Conservation (phyloP, 116 monocot species). For the Zostera marina region DNA sequence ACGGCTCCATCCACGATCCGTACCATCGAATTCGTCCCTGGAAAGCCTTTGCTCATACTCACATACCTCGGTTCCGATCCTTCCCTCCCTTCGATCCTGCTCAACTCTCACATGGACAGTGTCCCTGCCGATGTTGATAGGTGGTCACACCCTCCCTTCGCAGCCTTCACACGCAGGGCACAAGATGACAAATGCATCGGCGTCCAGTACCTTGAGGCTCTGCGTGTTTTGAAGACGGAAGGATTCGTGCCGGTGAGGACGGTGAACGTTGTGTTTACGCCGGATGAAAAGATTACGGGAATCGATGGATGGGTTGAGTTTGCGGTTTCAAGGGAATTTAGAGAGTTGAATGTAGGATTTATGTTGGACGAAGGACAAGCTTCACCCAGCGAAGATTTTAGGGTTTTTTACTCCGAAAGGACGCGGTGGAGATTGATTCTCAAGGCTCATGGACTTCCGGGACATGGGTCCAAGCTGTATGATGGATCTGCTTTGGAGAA, state of each 20-base stretch:
- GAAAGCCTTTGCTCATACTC: constrained; percentile 71
- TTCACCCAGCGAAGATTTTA: constrained; percentile 54
- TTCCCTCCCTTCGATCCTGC: constrained; percentile 72
- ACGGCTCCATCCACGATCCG: constrained; percentile 22
- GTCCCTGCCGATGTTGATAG: constrained; percentile 59
- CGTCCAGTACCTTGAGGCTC: constrained; percentile 73
- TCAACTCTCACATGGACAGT: constrained; percentile 88
- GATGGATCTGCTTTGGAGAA: constrained; percentile 64
- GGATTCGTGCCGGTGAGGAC: constrained; percentile 48
- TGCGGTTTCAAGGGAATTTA: constrained; percentile 45
- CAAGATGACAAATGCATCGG: constrained; percentile 94
- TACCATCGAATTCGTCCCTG: constrained; percentile 46
- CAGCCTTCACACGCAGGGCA: constrained; percentile 72
- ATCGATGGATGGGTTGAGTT: constrained; percentile 32
- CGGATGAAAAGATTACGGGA: constrained; percentile 88
- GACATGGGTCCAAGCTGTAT: constrained; percentile 68
- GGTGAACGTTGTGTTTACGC: constrained; percentile 62
- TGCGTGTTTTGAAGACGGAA: constrained; percentile 29
- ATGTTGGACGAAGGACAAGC: constrained; percentile 91
- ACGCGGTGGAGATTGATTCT: constrained; percentile 59
- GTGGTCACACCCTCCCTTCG: constrained; percentile 73
- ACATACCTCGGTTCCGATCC: constrained; percentile 48
- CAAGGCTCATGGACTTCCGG: constrained; percentile 44
- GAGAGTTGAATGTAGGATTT: constrained; percentile 61
- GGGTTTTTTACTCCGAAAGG: constrained; percentile 85